Conservation (phyloP, 129 eudicot genomes). For the Centrapalus pauciflorus region DNA sequence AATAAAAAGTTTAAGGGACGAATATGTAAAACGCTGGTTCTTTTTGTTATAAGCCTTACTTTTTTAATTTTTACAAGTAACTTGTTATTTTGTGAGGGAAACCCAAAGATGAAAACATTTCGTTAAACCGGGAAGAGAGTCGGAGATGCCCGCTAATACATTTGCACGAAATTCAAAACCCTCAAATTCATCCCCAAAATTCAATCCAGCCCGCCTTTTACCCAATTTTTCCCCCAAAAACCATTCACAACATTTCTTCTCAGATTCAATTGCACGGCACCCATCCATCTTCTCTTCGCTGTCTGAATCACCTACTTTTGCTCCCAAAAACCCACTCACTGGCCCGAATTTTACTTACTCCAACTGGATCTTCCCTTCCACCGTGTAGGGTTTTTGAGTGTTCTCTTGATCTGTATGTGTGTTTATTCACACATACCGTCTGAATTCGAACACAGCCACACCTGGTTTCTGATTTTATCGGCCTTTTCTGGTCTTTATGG, state of each 20-base stretch:
- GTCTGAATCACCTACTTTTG: background rate
- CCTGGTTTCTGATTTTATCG: background rate
- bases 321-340: background rate
- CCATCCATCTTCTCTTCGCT: background rate
- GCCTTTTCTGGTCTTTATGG: constrained; percentile 25
- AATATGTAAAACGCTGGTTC: no score
- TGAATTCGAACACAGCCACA: background rate
- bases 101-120: background rate
- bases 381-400: background rate
- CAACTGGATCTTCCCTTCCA: background rate
- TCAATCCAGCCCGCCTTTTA: constrained; percentile 31
- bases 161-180: constrained; percentile 42
- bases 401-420: constrained; percentile 3
- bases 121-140: constrained; percentile 22
- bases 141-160: constrained; percentile 27
- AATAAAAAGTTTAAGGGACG: no score
- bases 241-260: background rate
- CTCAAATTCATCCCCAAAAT: constrained; percentile 29
- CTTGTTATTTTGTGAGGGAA: no score
- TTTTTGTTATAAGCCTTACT: no score
- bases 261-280: background rate
- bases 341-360: background rate
- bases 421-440: background rate
- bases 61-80: no score
- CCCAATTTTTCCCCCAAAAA: constrained; percentile 8